Percentiles rank a stretch among this genome's conserved stretches.
phyloP scores from a whole-genome alignment of 2,329 filamentous ascomycete species.

The Thielaviopsis euricoi region DNA sequence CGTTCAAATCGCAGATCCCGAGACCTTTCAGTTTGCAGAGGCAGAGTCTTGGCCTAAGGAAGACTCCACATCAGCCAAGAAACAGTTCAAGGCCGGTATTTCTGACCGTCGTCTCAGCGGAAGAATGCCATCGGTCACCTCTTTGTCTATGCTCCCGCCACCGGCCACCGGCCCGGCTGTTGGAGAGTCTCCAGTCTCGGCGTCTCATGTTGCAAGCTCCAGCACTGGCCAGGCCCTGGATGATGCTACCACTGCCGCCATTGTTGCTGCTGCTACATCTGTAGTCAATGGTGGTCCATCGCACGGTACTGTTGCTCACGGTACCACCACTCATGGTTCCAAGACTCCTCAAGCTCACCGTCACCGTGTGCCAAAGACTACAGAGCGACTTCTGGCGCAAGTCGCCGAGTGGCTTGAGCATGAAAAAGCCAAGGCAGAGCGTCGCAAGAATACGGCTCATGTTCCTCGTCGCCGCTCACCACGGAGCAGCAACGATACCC shows the following conservation, averaged over 20 bases:
- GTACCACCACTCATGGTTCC: conserved; percentile 11
- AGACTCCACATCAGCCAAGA: conserved; percentile 19
- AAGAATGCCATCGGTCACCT: conserved; percentile 13
- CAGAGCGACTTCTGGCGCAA: conserved; percentile 50
- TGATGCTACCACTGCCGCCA: conserved; percentile 13
- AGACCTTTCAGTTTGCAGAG: conserved; percentile 12
- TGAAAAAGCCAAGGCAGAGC: conserved; percentile 48
- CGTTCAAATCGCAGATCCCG: conserved; percentile 43
- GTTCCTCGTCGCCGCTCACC: conserved; percentile 24
- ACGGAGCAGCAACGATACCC: conserved; percentile 1
- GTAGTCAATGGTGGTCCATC: background rate
- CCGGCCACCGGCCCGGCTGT: background rate
- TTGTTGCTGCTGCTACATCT: background rate
- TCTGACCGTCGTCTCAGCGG: conserved; percentile 26
- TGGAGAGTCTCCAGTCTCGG: conserved; percentile 5
- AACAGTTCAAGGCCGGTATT: conserved; percentile 21
- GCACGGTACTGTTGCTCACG: background rate
- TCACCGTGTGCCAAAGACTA: conserved; percentile 13
- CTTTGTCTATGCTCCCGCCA: conserved; percentile 7
- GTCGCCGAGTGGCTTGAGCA: conserved; percentile 71
- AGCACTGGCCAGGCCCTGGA: conserved; percentile 13
- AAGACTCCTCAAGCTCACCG: conserved; percentile 11
- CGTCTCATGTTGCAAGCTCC: background rate
- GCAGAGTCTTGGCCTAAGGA: conserved; percentile 11
- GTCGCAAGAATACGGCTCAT: conserved; percentile 29